Conservation (phyloP, 2,329 filamentous ascomycete species). For the Aspergillus fumigatiaffinis region DNA sequence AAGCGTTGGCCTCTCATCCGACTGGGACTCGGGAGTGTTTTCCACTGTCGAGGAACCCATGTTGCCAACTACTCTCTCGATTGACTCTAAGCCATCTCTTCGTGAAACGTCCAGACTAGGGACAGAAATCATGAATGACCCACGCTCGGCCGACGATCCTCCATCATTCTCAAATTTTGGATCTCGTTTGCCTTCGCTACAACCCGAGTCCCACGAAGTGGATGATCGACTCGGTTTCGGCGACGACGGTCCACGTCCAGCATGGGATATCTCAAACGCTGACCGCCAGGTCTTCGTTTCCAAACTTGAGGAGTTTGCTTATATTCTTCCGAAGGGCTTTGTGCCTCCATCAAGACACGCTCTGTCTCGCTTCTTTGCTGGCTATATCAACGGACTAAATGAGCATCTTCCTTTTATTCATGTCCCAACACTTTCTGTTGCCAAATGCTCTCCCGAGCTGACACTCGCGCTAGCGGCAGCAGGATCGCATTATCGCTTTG, state of each 20-base stretch:
- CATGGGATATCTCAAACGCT: constrained; percentile 46
- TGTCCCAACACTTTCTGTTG: constrained; percentile 45
- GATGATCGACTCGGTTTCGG: constrained; percentile 40
- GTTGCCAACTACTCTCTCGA: constrained; percentile 33
- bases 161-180: constrained; percentile 48
- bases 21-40: constrained; percentile 48
- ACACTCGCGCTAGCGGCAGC: constrained; percentile 50
- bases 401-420: constrained; percentile 52
- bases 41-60: constrained; percentile 40
- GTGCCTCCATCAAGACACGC: constrained; percentile 47
- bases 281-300: constrained; percentile 44
- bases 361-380: constrained; percentile 48
- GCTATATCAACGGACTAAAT: constrained; percentile 50
- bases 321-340: constrained; percentile 45
- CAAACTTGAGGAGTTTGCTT: constrained; percentile 44
- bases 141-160: constrained; percentile 38
- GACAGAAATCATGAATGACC: constrained; percentile 37
- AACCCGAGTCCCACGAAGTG: constrained; percentile 44
- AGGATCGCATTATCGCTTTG: constrained; percentile 47
- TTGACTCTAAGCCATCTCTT: constrained; percentile 32
- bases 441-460: constrained; percentile 45
- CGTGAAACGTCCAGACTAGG: constrained; percentile 36
- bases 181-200: constrained; percentile 45
- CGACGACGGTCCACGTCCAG: constrained; percentile 42
- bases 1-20: constrained; percentile 47